Evolutionary conservation across 1,139 yeast genomes (phyloP).

Genomic region (Meyerozyma athensensis): DNA sequence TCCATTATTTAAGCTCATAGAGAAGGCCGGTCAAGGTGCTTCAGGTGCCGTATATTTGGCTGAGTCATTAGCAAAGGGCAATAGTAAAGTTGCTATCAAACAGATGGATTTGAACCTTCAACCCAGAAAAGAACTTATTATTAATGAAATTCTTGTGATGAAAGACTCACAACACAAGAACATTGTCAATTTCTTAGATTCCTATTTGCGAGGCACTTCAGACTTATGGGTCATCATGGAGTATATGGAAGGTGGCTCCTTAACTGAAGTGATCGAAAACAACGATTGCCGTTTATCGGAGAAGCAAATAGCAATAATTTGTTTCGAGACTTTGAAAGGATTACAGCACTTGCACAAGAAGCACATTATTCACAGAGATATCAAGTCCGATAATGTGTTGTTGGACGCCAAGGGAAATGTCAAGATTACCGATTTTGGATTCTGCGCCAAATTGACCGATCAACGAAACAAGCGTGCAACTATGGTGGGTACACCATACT

Average conservation of each 20-base stretch:
- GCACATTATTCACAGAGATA: constrained; percentile 93
- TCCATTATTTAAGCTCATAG: constrained; percentile 78
- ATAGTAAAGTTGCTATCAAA: constrained; percentile 73
- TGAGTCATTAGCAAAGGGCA: constrained; percentile 45
- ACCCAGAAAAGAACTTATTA: constrained; percentile 90
- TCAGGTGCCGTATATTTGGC: constrained; percentile 95
- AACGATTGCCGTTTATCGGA: constrained; percentile 64
- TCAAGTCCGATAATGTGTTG: constrained; percentile 89
- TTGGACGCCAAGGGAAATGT: constrained; percentile 84
- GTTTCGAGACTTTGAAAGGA: constrained; percentile 88
- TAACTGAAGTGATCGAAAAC: constrained; percentile 86
- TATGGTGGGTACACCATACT: constrained; percentile 98
- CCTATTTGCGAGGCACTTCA: constrained; percentile 37
- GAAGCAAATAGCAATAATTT: constrained; percentile 83
- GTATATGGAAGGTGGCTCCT: constrained; percentile 47
- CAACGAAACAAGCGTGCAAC: constrained; percentile 93
- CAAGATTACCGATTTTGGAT: constrained; percentile 95
- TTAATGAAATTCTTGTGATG: constrained; percentile 47
- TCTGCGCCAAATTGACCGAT: constrained; percentile 93
- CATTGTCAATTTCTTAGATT: constrained; percentile 44
- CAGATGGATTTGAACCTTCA: constrained; percentile 94
- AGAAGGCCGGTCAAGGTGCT: constrained; percentile 99
- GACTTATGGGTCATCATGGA: constrained; percentile 31
- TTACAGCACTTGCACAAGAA: constrained; percentile 85
- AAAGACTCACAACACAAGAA: constrained; percentile 45